Evolutionary conservation across 2,329 filamentous ascomycete species (phyloP).

Genomic region (Trichoderma sp.): DNA sequence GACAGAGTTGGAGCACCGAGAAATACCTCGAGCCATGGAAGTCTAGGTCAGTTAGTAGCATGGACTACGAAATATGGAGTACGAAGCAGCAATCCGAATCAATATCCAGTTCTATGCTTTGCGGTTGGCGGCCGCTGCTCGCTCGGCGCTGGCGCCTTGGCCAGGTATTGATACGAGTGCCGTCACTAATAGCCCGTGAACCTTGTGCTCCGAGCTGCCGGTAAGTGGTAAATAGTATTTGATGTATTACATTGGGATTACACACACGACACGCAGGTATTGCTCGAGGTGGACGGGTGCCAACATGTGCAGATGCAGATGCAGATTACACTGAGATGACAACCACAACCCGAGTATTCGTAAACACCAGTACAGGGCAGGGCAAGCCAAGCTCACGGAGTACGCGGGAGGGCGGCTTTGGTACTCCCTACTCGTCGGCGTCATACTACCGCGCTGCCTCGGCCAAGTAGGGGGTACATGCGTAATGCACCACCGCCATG

Average conservation of each 20-base stretch:
- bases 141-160: neutral
- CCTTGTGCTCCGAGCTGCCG: conserved; percentile 5
- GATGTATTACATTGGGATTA: neutral
- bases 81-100: neutral
- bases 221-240: neutral
- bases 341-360: neutral
- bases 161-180: neutral
- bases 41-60: neutral
- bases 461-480: conserved; percentile 12
- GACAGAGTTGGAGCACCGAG: conserved; percentile 6
- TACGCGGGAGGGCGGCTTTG: neutral
- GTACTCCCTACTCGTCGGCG: conserved; percentile 16
- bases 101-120: neutral
- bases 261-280: neutral
- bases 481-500: neutral
- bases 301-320: neutral
- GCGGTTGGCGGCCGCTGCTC: conserved; percentile 8
- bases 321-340: neutral
- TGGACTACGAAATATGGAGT: neutral
- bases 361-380: too few relatives aligned
- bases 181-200: neutral
- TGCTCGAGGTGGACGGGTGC: neutral
- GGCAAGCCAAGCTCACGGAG: neutral
- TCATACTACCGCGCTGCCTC: conserved; percentile 11
- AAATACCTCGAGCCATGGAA: neutral